Evolutionary conservation across 2,329 filamentous ascomycete species (phyloP).

Genomic region (Exserohilum rostratum): DNA sequence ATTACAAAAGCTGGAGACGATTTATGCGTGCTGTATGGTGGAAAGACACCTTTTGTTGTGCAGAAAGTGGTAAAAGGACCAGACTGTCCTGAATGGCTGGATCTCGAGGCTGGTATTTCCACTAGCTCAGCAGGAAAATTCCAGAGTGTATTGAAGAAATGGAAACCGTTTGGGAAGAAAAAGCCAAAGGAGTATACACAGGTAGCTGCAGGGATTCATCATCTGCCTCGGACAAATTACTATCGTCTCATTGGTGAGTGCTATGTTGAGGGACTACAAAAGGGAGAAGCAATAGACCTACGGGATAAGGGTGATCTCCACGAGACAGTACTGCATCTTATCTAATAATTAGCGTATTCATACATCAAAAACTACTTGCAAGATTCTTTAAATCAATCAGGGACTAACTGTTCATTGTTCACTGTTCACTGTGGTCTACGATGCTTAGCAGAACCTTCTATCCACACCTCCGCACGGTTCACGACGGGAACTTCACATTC

Average conservation of each 20-base stretch:
- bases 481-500: too few species aligned
- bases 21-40: conserved; percentile 8
- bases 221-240: background rate
- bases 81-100: conserved; percentile 3
- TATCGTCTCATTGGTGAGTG: conserved; percentile 11
- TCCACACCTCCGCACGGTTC: too few species aligned
- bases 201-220: background rate
- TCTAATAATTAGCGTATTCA: background rate
- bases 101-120: background rate
- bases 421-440: too few species aligned
- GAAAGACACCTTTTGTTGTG: conserved; percentile 1
- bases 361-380: too few species aligned
- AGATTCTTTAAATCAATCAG: too few species aligned
- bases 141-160: background rate
- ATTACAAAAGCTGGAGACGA: conserved; percentile 3
- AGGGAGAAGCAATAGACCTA: conserved; percentile 16
- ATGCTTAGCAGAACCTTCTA: too few species aligned
- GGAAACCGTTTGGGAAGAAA: background rate
- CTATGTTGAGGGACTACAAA: conserved; percentile 5
- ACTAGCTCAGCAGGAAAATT: background rate
- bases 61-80: background rate
- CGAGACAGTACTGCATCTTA: conserved; percentile 26
- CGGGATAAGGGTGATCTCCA: conserved; percentile 2
- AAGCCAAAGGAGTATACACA: background rate
- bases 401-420: too few species aligned